Conservation (phyloP, 495 filamentous ascomycete species). For the Aspergillus baeticus region DNA sequence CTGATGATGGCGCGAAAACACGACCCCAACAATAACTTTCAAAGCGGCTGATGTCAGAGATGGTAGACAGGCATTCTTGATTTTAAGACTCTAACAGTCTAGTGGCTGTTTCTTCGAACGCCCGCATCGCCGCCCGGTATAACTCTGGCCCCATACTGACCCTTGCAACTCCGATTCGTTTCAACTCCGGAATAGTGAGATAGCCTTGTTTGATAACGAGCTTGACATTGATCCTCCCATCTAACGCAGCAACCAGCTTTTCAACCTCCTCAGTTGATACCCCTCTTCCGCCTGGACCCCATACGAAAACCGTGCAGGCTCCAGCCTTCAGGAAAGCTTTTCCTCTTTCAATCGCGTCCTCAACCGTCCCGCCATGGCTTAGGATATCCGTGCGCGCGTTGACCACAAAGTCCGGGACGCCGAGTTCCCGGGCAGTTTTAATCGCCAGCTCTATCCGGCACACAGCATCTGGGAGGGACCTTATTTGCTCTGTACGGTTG, state of each 20-base stretch:
- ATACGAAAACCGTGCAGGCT: slow-evolving; percentile 46
- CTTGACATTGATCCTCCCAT: slow-evolving; percentile 39
- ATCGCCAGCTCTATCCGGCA: slow-evolving; percentile 35
- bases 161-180: slow-evolving; percentile 43
- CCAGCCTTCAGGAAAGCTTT: slow-evolving; percentile 46
- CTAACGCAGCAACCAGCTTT: slow-evolving; percentile 32
- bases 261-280: slow-evolving; percentile 35
- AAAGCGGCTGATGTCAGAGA: no score
- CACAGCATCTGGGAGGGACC: slow-evolving; percentile 33
- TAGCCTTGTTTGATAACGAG: slow-evolving; percentile 26
- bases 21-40: background rate
- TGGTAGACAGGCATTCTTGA: background rate
- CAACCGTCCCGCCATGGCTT: slow-evolving; percentile 25
- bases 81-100: background rate
- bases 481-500: slow-evolving; percentile 27
- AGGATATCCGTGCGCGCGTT: slow-evolving; percentile 49
- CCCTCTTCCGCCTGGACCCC: slow-evolving; percentile 33
- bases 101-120: slow-evolving; percentile 28
- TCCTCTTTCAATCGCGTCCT: slow-evolving; percentile 44
- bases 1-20: background rate
- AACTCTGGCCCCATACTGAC: slow-evolving; percentile 42
- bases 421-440: slow-evolving; percentile 31
- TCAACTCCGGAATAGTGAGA: slow-evolving; percentile 36
- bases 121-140: slow-evolving; percentile 25
- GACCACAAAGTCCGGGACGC: slow-evolving; percentile 49